Percentiles rank a stretch among this genome's conserved stretches.
Conservation (phyloP, 345 rosid genomes). For the Cardiospermum halicacabum region DNA sequence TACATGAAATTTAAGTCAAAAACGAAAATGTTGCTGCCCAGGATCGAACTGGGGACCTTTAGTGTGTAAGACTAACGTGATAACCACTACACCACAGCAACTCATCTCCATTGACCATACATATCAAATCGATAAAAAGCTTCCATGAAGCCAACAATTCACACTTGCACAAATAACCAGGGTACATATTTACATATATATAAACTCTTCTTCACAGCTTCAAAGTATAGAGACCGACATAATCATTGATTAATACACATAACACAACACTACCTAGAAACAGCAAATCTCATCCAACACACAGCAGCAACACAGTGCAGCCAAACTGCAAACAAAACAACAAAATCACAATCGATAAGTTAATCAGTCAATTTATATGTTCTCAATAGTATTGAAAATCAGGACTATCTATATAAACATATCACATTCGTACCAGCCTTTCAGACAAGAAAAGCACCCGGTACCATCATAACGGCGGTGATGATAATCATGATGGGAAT, state of each 20-base stretch:
- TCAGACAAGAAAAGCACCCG: constrained; percentile 29
- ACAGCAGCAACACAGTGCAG: constrained; percentile 40
- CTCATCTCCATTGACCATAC: no score
- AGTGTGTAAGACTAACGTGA: constrained; percentile 48
- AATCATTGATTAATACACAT: neutral
- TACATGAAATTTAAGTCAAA: no score
- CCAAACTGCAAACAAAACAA: constrained; percentile 29
- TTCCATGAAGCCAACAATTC: neutral
- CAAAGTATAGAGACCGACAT: neutral
- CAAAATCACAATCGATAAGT: neutral
- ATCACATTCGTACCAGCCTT: constrained; percentile 25
- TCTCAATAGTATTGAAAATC: no score
- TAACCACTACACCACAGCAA: constrained; percentile 49
- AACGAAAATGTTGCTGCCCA: constrained; percentile 34
- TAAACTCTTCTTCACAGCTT: neutral
- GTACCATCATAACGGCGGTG: constrained; percentile 13
- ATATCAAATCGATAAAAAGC: no score
- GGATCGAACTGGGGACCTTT: constrained; percentile 46
- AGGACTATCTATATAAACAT: neutral
- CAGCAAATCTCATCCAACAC: constrained; percentile 27
- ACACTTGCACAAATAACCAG: neutral
- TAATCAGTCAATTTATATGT: no score
- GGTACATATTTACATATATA: neutral
- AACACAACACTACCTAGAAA: constrained; percentile 8
- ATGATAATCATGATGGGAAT: neutral